These are phyloP conservation scores for Phaffomyces opuntiae DNA, from an alignment of 805 yeast species.

Conservation along the genomic window DNA sequence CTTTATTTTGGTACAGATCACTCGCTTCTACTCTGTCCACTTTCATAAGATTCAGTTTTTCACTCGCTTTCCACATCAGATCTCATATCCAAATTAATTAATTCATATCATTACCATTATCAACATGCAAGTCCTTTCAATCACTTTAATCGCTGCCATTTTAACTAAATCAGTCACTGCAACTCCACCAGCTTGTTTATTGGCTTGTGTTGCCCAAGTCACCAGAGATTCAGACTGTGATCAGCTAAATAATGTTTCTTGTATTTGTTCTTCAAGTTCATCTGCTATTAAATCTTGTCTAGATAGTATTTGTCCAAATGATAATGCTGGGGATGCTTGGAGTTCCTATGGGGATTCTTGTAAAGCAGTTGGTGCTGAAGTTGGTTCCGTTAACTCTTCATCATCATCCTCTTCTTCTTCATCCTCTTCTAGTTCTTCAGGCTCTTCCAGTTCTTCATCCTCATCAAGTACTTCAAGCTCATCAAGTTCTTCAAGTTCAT, in stretches of 20 bases:
- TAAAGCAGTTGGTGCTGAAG: constrained; percentile 33
- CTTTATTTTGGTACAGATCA: too few species aligned
- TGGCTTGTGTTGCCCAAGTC: constrained; percentile 81
- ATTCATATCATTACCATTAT: too few species aligned
- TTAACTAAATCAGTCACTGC: constrained; percentile 31
- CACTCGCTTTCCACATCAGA: too few species aligned
- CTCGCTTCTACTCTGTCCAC: too few species aligned
- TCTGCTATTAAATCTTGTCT: constrained; percentile 55
- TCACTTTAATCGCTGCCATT: constrained; percentile 10
- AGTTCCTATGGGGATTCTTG: constrained; percentile 51
- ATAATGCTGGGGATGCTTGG: constrained; percentile 50
- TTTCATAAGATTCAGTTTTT: too few species aligned
- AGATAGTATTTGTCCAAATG: constrained; percentile 61
- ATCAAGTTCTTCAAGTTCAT: neutral
- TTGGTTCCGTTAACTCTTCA: constrained; percentile 6
- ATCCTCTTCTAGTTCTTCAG: constrained; percentile 10
- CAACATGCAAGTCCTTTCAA: constrained; percentile 3
- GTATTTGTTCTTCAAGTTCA: constrained; percentile 59
- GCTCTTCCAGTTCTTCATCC: constrained; percentile 20
- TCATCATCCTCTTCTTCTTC: constrained; percentile 10
- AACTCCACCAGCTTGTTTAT: constrained; percentile 86
- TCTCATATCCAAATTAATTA: too few species aligned
- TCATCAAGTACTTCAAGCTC: neutral
- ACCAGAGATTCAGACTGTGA: constrained; percentile 46
- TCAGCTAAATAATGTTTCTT: constrained; percentile 54